Base-by-base conservation (phyloP, 2,329 filamentous ascomycete species). In the Sarocladium strictum region DNA sequence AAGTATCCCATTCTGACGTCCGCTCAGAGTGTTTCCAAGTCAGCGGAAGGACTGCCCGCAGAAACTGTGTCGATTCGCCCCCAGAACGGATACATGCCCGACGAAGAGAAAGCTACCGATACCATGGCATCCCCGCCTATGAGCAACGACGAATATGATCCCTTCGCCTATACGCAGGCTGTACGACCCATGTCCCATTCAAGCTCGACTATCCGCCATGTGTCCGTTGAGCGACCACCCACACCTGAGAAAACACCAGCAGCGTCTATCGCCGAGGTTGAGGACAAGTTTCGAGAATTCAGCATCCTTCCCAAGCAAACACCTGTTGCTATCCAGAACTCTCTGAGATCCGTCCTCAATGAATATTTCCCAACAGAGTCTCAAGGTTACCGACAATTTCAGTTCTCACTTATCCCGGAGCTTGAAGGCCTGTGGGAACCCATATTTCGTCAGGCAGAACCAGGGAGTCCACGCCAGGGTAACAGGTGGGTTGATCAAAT, bases 241-340 rank as follows among this genome's bases (percentile, higher is more conserved):
- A 76, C 72, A 1, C 74, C 75, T 17, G 68, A 68, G 2, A 66
- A 69, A n/a, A 76, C 76, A 3, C 72, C 75, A 7, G 68, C 73
- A 0, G 69, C 70, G 2, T 62, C 64, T 24, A 55, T 61, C n/a
- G 59, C 58, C 0, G 62, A 61, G 58, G 61, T 38, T n/a, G 65
- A 69, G 21, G 69, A 68, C 29, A 73, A 66, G 54, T 75, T 83
- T 43, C 71, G 75, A 56, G 73, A 76, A 6, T 72, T 84, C 53
- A 62, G 66, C 11, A 68, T 72, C 2, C 63, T 63, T 2, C 62
- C 65, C 17, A 68, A 69, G 23, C 71, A 75, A 55, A 80, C 77
- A 2, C 75, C 79, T 1, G 72, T 84, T 3, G 69, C 71, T 1
- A 68, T 81, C 5, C 83, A 86, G 58, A 84, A 85, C 60, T 74